These are phyloP conservation scores for Sphagnum tenellum DNA, from an alignment of 225 moss, liverwort and hornwort species.

Conservation along the genomic window DNA sequence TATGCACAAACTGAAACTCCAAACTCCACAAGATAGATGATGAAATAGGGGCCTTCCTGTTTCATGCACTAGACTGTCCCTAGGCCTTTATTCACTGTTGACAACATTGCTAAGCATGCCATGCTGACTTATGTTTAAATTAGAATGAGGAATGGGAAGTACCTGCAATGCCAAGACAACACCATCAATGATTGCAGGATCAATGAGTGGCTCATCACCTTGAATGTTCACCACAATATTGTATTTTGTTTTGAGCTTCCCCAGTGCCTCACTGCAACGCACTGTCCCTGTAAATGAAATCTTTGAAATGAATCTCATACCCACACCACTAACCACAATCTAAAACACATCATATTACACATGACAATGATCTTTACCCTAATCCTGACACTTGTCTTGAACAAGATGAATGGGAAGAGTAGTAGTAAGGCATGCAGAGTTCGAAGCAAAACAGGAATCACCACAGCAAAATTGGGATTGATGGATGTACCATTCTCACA, in stretches of 20 bases:
- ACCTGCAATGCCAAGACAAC: constrained; percentile 88
- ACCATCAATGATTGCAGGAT: constrained; percentile 87
- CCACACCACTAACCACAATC: too few relatives aligned
- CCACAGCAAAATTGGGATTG: not conserved
- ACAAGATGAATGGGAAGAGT: too few relatives aligned
- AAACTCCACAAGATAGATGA: too few relatives aligned
- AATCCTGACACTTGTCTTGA: too few relatives aligned
- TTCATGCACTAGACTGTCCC: too few relatives aligned
- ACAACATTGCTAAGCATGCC: not conserved
- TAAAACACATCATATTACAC: too few relatives aligned
- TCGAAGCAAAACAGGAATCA: too few relatives aligned
- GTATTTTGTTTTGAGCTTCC: constrained; percentile 37
- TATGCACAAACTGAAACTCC: too few relatives aligned
- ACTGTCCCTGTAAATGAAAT: constrained; percentile 59
- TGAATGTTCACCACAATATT: constrained; percentile 90
- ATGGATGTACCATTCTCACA: constrained; percentile 62
- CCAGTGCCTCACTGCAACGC: constrained; percentile 75
- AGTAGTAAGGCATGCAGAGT: too few relatives aligned
- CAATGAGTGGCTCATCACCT: constrained; percentile 97
- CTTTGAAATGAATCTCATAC: too few relatives aligned
- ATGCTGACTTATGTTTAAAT: not conserved
- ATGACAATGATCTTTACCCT: too few relatives aligned
- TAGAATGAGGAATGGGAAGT: constrained; percentile 1
- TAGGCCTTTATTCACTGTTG: not conserved
- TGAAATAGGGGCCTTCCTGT: too few relatives aligned